These are phyloP conservation scores for Chrysoporthe cubensis DNA, from an alignment of 2,329 filamentous ascomycete species.

Conservation along the genomic window DNA sequence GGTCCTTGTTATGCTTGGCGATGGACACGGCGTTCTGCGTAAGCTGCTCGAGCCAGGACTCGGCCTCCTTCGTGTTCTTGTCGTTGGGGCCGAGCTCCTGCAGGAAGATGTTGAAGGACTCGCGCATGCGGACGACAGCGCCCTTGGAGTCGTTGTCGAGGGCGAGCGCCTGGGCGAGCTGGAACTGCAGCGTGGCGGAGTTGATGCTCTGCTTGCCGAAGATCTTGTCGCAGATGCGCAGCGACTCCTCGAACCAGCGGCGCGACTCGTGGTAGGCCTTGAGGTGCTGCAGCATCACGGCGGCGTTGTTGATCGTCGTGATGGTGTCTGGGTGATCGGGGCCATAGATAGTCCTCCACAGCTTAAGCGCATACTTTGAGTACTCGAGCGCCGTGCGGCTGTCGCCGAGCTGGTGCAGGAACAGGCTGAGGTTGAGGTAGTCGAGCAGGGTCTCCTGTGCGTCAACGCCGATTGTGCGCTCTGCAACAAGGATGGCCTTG, in stretches of 20 bases:
- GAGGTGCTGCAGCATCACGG: constrained; percentile 95
- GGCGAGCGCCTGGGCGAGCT: constrained; percentile 92
- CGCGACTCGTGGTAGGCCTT: constrained; percentile 95
- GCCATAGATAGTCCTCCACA: constrained; percentile 98
- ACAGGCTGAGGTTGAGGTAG: constrained; percentile 93
- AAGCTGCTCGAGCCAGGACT: constrained; percentile 94
- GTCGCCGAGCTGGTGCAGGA: constrained; percentile 90
- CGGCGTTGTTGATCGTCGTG: constrained; percentile 97
- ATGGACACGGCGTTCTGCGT: constrained; percentile 95
- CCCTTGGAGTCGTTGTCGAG: constrained; percentile 94
- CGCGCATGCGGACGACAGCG: constrained; percentile 90
- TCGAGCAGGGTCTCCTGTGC: constrained; percentile 91
- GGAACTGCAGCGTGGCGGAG: constrained; percentile 93
- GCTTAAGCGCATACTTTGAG: constrained; percentile 86
- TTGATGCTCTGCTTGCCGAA: constrained; percentile 91
- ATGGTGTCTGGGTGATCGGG: constrained; percentile 94
- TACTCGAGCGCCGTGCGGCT: constrained; percentile 86
- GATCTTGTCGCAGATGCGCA: constrained; percentile 84
- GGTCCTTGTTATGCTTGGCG: constrained; percentile 89
- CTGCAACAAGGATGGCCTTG: constrained; percentile 94
- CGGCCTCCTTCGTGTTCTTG: constrained; percentile 97
- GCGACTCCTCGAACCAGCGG: constrained; percentile 93
- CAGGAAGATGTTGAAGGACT: constrained; percentile 96
- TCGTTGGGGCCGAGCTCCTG: constrained; percentile 84
- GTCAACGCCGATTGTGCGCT: constrained; percentile 91